Base-by-base conservation (phyloP, 2,329 filamentous ascomycete genomes). In the Hypoxylon sp. region DNA sequence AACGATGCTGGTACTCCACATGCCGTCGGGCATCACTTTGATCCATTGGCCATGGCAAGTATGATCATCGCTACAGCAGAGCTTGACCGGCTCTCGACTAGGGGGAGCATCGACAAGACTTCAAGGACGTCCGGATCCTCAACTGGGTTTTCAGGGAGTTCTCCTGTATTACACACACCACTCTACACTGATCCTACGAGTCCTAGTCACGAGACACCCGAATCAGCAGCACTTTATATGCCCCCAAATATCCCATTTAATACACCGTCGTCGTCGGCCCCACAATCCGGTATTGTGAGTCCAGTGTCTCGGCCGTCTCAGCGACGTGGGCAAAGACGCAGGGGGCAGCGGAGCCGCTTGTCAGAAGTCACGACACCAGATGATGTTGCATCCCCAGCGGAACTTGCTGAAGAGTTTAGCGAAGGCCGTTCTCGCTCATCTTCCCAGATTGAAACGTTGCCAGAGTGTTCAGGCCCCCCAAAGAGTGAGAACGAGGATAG, bases 321-420 rank as follows among this genome's bases (percentile, higher is more conserved):
- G 39, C 67, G 71, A 35, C 37, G 14, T 19, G 75, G 69, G 19
- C 68, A 67, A 37, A 70, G 66, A 59, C 65, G 68, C n/a, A 69
- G 73, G 64, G 67, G 48, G 24, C 72, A 73, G 37, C 71, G 71
- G 5, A 78, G 77, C 26, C 74, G 67, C 17, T 51, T 78, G 19
- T 77, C 76, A 3, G 77, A 78, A 69, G 74, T 78, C 5, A 77
- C 76, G 2, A 78, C 74, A 3, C 74, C 74, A 6, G 75, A 75
- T 10, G 71, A 77, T 5, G n/a, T 73, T 9, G 39, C 52, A 10
- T 63, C 61, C 6, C 63, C 65, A 22, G 53, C 51, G 11, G 71
- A 74, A 6, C 39, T 55, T 29, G 37, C 39, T 5, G 57, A 71
- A 33, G 65, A 67, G 0, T 52, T 46, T 14, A 46, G 3, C 11